Conservation (phyloP, 2,329 filamentous ascomycete genomes). For the Gnomoniopsis smithogilvyi region DNA sequence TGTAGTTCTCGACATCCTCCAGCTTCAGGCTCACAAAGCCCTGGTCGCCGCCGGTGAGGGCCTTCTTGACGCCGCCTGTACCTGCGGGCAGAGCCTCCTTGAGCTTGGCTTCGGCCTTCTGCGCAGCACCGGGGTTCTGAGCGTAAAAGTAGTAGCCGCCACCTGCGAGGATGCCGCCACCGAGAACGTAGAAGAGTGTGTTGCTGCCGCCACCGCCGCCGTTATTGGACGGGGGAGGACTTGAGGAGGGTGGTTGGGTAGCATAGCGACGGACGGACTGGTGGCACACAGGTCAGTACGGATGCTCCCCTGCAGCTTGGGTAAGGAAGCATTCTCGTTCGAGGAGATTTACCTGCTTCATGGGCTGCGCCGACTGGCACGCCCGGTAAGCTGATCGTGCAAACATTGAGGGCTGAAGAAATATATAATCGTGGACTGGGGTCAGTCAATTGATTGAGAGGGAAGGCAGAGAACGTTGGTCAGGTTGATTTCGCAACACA, state of each 20-base stretch:
- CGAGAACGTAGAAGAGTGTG: slow-evolving; percentile 57
- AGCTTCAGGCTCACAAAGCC: slow-evolving; percentile 83
- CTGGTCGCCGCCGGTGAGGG: slow-evolving; percentile 81
- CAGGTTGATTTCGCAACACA: too few species aligned
- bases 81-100: slow-evolving; percentile 31
- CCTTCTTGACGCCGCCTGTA: slow-evolving; percentile 38
- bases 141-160: slow-evolving; percentile 55
- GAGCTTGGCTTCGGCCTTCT: slow-evolving; percentile 55
- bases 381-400: slow-evolving; percentile 62
- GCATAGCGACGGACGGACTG: slow-evolving; percentile 64
- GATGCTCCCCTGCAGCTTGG: not conserved
- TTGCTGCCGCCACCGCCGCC: slow-evolving; percentile 52
- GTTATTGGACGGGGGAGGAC: slow-evolving; percentile 22
- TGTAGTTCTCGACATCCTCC: slow-evolving; percentile 73
- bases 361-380: slow-evolving; percentile 61
- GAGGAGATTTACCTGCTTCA: slow-evolving; percentile 55
- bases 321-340: not conserved
- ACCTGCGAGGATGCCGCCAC: slow-evolving; percentile 56
- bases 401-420: slow-evolving; percentile 53
- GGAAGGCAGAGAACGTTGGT: not conserved
- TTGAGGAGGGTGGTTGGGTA: slow-evolving; percentile 50
- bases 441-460: slow-evolving; percentile 13
- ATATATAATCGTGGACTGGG: not conserved
- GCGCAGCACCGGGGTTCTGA: slow-evolving; percentile 44
- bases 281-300: slow-evolving; percentile 31